Evolutionary conservation across 139 green algal species (phyloP).

Genomic region (Chlamydomonas asymmetrica): DNA sequence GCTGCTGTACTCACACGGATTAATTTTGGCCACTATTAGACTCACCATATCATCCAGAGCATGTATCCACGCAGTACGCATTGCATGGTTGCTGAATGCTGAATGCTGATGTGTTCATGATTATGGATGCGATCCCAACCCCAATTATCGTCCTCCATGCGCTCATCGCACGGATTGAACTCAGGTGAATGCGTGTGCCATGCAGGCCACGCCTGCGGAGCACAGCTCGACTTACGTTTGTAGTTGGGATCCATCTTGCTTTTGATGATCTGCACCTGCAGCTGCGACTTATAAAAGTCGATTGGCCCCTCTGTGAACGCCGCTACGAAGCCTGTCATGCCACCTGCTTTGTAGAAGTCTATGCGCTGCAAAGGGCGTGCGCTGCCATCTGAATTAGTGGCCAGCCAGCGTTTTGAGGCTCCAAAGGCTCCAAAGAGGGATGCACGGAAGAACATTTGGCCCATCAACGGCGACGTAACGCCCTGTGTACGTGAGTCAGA

Average conservation of each 20-base stretch:
- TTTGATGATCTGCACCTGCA: slow-evolving; percentile 91
- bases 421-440: slow-evolving; percentile 89
- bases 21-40: no score
- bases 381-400: slow-evolving; percentile 77
- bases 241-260: slow-evolving; percentile 80
- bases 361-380: slow-evolving; percentile 41
- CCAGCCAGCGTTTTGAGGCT: slow-evolving; percentile 78
- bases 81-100: no score
- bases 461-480: slow-evolving; percentile 86
- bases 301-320: slow-evolving; percentile 91
- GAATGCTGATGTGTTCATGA: no score
- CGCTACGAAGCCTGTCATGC: slow-evolving; percentile 73
- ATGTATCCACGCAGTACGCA: no score
- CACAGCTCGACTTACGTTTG: slow-evolving; percentile 68
- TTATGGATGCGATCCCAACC: no score
- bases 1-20: no score
- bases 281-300: slow-evolving; percentile 97
- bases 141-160: no score
- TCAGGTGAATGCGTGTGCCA: no score
- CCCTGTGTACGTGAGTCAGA: slow-evolving; percentile 67
- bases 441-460: slow-evolving; percentile 93
- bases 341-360: slow-evolving; percentile 76
- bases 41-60: no score
- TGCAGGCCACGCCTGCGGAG: no score
- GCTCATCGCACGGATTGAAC: no score